Evolutionary conservation across 768 basidiomycete species (phyloP).

Genomic region (Chiua virens): DNA sequence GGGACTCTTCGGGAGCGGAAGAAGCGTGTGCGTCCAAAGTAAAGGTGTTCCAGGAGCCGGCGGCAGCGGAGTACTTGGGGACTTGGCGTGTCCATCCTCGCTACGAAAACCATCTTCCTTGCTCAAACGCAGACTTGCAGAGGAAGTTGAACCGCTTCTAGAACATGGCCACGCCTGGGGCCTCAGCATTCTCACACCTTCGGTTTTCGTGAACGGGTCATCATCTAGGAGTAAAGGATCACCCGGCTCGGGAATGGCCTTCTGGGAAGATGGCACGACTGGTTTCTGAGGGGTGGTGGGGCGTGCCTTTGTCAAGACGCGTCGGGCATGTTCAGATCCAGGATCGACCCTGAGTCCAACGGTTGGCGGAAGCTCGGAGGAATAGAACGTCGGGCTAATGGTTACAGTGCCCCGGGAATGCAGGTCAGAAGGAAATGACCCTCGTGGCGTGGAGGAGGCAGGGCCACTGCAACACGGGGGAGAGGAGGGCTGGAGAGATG

Average conservation of each 20-base stretch:
- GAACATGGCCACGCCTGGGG: conserved; percentile 7
- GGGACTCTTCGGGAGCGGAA: conserved; percentile 17
- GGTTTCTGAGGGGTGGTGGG: conserved; percentile 33
- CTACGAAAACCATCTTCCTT: conserved; percentile 3
- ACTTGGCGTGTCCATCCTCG: conserved; percentile 10
- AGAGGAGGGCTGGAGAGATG: conserved; percentile 6
- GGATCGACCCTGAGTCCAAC: conserved; percentile 7
- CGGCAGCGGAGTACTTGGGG: not conserved
- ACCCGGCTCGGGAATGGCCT: conserved; percentile 9
- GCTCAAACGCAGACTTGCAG: too few relatives aligned
- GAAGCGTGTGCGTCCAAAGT: too few relatives aligned
- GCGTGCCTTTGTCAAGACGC: conserved; percentile 33
- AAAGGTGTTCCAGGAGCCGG: not conserved
- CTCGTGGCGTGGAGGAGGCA: not conserved
- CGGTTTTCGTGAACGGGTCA: conserved; percentile 51
- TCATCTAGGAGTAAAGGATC: conserved; percentile 30
- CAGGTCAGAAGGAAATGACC: not conserved
- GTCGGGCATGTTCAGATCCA: conserved; percentile 16
- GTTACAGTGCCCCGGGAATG: not conserved
- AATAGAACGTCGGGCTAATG: conserved; percentile 11
- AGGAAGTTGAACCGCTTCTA: not conserved
- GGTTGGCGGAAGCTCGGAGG: conserved; percentile 15
- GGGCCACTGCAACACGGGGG: conserved; percentile 1
- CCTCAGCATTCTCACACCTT: conserved; percentile 51
- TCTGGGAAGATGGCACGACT: conserved; percentile 8